Evolutionary conservation across 495 filamentous ascomycete genomes (phyloP), one percentile per base, ranked within the genome.

Genomic region (Geoglossum glabrum): DNA sequence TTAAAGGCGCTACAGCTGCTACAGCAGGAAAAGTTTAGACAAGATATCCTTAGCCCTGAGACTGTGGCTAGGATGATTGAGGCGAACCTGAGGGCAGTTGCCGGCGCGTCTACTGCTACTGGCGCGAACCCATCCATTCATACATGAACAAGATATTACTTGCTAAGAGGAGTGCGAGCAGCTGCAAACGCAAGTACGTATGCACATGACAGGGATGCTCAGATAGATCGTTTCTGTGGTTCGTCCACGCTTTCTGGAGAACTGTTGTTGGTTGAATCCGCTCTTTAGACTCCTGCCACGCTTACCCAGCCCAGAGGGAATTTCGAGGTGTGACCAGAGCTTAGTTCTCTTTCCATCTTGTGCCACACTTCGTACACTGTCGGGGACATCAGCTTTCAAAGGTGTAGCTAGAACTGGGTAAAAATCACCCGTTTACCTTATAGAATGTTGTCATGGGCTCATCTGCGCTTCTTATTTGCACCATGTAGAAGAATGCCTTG

Each of bases 371-470:
- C 5, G 55, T 59, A 56, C 59, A 60, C 59, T 60, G 13, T 23
- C 30, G 10, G 30, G 6, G 34, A 25, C 23, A 50, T 57, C 15
- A 58, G 52, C 25, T 45, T 11, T n/a, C 30, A 3, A n/a, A 9
- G 5, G 47, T 0, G 30, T 51, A 26, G 36, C 10, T 45, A 45
- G n/a, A 45, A 21, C 11, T 21, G 40, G 19, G 15, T 21, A 21
- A 34, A 26, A n/a, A 8, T 19, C 28, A 13, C 52, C 26, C n/a
- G 58, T 74, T 55, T 61, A 90, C 87, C 84, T 86, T 89, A 68
- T 83, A 90, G 70, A 98, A 97, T 43, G 78, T 86, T 51, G 92
- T 98, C 88, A 95, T 95, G 55, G 92, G 92, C 76, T 98, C 92
- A 72, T 98, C 92, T 43, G 93, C 92, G 73, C 87, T 94, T 59